These are phyloP conservation scores for Nymphaea thermarum DNA, from an alignment of 164 flowering plant genomes.

Conservation along the genomic window DNA sequence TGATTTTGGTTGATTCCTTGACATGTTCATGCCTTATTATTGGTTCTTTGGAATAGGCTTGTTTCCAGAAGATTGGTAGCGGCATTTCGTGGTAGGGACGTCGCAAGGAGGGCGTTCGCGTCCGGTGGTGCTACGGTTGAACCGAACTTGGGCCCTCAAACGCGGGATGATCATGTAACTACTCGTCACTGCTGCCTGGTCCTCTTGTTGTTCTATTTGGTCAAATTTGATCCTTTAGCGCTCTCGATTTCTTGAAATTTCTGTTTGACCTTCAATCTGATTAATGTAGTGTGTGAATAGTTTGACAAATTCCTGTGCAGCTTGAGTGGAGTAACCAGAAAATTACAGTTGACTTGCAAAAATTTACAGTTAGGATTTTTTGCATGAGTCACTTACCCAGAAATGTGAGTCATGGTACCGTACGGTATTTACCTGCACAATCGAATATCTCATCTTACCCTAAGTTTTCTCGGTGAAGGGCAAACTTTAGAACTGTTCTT, in stretches of 20 bases:
- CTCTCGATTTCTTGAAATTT: not conserved
- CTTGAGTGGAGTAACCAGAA: too few relatives aligned
- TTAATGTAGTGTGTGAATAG: not conserved
- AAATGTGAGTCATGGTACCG: too few relatives aligned
- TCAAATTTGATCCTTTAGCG: not conserved
- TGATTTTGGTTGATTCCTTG: not conserved
- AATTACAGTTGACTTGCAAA: too few relatives aligned
- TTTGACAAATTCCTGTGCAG: too few relatives aligned
- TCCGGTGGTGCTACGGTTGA: constrained; percentile 13
- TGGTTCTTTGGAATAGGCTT: constrained; percentile 15
- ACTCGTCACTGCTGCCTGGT: not conserved
- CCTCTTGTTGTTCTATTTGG: not conserved
- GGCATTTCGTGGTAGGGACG: constrained; percentile 9
- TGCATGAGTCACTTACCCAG: too few relatives aligned
- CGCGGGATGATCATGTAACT: constrained; percentile 15
- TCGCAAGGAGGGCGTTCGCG: constrained; percentile 20
- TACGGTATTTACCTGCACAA: too few relatives aligned
- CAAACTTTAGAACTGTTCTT: too few relatives aligned
- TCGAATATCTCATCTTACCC: too few relatives aligned
- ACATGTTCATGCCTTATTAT: not conserved
- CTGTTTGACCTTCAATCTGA: not conserved
- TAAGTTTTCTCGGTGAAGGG: too few relatives aligned
- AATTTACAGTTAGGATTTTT: too few relatives aligned
- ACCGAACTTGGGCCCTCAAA: constrained; percentile 5
- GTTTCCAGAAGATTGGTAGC: constrained; percentile 19